A percentile compares a stretch with the other conserved stretches of the same genome.
Evolutionary conservation across 805 yeast species (phyloP).

Genomic region (Candida ulmi): DNA sequence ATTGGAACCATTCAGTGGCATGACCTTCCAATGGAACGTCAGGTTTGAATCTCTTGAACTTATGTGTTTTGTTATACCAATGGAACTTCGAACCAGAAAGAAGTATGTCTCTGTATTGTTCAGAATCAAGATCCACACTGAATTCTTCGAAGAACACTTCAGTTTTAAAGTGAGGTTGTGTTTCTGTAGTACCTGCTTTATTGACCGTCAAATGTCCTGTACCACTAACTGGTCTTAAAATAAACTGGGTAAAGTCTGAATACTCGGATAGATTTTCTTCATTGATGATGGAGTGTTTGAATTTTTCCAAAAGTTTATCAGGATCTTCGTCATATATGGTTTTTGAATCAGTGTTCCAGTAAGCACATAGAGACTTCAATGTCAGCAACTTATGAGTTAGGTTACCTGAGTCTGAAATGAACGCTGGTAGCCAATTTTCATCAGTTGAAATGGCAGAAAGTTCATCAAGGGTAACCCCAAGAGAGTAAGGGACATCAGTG

Average conservation of each 20-base stretch:
- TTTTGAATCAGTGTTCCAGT: constrained; percentile 71
- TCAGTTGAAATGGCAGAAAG: constrained; percentile 90
- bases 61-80: constrained; percentile 70
- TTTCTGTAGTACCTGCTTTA: constrained; percentile 69
- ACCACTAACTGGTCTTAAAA: constrained; percentile 87
- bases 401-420: constrained; percentile 63
- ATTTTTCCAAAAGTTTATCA: constrained; percentile 41
- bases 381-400: constrained; percentile 74
- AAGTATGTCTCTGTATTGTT: constrained; percentile 77
- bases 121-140: constrained; percentile 78
- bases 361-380: constrained; percentile 66
- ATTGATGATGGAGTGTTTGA: constrained; percentile 38
- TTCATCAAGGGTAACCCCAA: constrained; percentile 81
- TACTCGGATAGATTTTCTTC: constrained; percentile 28
- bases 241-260: constrained; percentile 36
- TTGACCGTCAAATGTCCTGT: constrained; percentile 76
- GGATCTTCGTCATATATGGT: constrained; percentile 44
- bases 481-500: constrained; percentile 69
- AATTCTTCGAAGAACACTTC: constrained; percentile 83
- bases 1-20: constrained; percentile 78
- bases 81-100: constrained; percentile 79
- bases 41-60: constrained; percentile 71
- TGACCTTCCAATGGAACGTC: constrained; percentile 40
- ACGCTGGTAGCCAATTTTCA: constrained; percentile 76
- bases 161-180: constrained; percentile 62